phyloP scores from a whole-genome alignment of 2,329 filamentous ascomycete species.

The Diaporthe sp. region DNA sequence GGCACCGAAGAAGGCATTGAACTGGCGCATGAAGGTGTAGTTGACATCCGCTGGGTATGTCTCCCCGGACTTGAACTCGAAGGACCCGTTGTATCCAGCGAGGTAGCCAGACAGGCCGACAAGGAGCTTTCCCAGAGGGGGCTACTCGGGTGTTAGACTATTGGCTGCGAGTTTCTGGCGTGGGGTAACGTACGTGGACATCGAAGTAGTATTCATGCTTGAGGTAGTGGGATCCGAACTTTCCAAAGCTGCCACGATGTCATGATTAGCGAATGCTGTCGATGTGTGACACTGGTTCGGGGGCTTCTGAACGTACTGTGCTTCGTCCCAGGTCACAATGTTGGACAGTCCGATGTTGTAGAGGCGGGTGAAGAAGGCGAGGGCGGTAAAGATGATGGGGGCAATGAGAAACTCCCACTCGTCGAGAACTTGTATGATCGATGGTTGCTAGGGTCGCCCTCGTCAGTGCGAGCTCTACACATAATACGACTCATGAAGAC shows the following conservation, averaged over 20 bases:
- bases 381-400: constrained; percentile 68
- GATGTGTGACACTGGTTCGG: constrained; percentile 3
- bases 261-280: constrained; percentile 41
- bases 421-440: constrained; percentile 70
- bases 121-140: constrained; percentile 97
- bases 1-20: constrained; percentile 95
- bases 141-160: constrained; percentile 58
- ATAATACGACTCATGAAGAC: neutral
- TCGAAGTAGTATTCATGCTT: constrained; percentile 99
- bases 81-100: constrained; percentile 97
- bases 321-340: constrained; percentile 76
- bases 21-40: constrained; percentile 98
- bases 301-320: constrained; percentile 61
- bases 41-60: constrained; percentile 93
- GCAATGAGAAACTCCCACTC: constrained; percentile 72
- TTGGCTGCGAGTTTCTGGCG: neutral
- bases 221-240: constrained; percentile 98
- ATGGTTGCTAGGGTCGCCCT: constrained; percentile 54
- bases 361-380: constrained; percentile 74
- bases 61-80: constrained; percentile 99
- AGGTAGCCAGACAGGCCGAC: constrained; percentile 96
- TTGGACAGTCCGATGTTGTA: constrained; percentile 77
- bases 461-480: constrained; percentile 37
- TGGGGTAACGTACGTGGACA: constrained; percentile 52
- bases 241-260: constrained; percentile 75